Evolutionary conservation across 2,329 filamentous ascomycete species (phyloP), one percentile per base, ranked within the genome.

Genomic region (Catunica adiposa): DNA sequence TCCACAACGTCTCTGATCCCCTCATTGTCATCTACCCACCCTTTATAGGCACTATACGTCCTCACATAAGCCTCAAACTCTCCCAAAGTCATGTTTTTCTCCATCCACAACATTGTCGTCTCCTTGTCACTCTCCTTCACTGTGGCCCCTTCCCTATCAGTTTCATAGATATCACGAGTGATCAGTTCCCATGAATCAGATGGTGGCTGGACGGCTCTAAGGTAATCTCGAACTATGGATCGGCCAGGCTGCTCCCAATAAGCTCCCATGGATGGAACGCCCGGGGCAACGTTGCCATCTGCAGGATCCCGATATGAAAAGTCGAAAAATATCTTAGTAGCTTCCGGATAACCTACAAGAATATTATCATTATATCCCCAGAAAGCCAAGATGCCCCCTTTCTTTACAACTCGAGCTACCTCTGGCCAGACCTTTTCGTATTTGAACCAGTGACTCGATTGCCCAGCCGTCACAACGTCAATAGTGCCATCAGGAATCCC

Each of bases 401-500:
- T 64, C 51, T 74, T 70, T 42, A 82, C 66, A 6, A 79, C 72
- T 11, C 77, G 70, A 8, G 67, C 67, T 57, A 83, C 63, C 62
- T 78, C 74, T 0, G 71, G 71, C 75, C 78, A 84, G 2, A 75
- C 70, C 40, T 67, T 69, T 6, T 59, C 42, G 62, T 77, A 78
- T 63, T 83, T 72, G 64, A 84, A 84, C 80, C 80, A 84, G 63
- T 84, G 81, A 42, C 79, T 78, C 6, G 80, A 73, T 62, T 84
- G 79, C 6, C 70, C 73, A 3, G 72, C 67, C 15, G 74, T 70
- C 3, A 67, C 69, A 61, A 73, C 66, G 63, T 84, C 80, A 1
- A 83, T 64, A 3, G 69, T 71, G 3, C 63, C 67, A 57, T 75
- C 71, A 0, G 63, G 7, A 25, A 25, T 25, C 20, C 29, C 22